Evolutionary conservation across 768 basidiomycete genomes (phyloP).

Genomic region (Leucocoprinus birnbaumii): DNA sequence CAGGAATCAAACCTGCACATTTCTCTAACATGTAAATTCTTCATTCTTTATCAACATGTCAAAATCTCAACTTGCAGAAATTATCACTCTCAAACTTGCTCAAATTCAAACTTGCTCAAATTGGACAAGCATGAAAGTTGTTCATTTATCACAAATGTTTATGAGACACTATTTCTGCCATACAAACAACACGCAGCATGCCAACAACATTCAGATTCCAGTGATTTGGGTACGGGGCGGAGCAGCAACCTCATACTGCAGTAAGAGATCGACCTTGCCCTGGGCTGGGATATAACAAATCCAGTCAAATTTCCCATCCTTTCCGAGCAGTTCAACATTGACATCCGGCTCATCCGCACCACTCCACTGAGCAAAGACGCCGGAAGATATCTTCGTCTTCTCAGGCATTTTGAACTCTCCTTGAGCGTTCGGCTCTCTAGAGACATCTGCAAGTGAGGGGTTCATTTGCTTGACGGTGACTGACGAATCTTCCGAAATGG

Average conservation of each 20-base stretch:
- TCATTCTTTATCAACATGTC: too few species aligned
- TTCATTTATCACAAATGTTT: too few species aligned
- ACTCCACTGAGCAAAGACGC: conserved; percentile 36
- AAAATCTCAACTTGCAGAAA: too few species aligned
- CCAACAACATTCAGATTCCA: conserved; percentile 16
- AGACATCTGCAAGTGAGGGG: conserved; percentile 18
- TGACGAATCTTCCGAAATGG: conserved; percentile 32
- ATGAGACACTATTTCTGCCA: too few species aligned
- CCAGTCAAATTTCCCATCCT: conserved; percentile 33
- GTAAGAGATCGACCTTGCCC: conserved; percentile 29
- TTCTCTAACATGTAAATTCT: too few species aligned
- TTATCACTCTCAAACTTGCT: not conserved
- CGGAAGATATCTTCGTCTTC: conserved; percentile 22
- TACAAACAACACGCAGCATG: not conserved
- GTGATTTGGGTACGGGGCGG: conserved; percentile 20
- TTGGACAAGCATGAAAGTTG: too few species aligned
- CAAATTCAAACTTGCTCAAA: too few species aligned
- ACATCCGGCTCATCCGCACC: conserved; percentile 29
- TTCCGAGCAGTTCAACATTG: conserved; percentile 23
- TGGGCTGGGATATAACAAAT: conserved; percentile 26
- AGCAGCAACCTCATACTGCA: conserved; percentile 35
- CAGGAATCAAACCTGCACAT: too few species aligned
- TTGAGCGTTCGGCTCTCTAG: conserved; percentile 8
- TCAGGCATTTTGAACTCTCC: conserved; percentile 14
- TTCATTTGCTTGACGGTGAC: conserved; percentile 40